These are phyloP conservation scores for maize (Zea mays) DNA, from an alignment of 176 grass and related monocot species.

Conservation along the genomic window DNA sequence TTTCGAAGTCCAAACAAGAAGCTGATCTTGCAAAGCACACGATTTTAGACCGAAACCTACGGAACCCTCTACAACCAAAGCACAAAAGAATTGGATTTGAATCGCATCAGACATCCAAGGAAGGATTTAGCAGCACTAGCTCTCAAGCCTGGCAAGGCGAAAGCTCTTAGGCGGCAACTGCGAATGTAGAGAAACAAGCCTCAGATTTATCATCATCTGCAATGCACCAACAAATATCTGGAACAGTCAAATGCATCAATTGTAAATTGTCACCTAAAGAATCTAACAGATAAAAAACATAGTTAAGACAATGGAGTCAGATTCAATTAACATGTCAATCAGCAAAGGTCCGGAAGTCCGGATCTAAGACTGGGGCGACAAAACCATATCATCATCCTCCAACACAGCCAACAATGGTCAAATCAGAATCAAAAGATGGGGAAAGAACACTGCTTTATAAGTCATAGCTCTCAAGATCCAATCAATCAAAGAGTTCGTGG, in stretches of 20 bases:
- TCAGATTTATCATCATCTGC: slow-evolving; percentile 33
- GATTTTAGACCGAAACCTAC: background rate
- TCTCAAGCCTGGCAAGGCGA: slow-evolving; percentile 60
- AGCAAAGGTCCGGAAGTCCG: too few species aligned
- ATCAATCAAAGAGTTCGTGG: background rate
- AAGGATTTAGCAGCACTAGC: slow-evolving; percentile 55
- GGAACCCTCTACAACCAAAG: too few species aligned
- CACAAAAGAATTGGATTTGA: too few species aligned
- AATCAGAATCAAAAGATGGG: too few species aligned
- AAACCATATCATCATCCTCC: too few species aligned
- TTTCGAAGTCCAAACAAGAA: background rate
- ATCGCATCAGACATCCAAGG: slow-evolving; percentile 70
- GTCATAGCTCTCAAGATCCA: background rate
- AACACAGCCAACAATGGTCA: too few species aligned
- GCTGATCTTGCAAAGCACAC: background rate
- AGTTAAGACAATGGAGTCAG: too few species aligned
- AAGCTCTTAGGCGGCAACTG: slow-evolving; percentile 61
- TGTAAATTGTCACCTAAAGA: too few species aligned
- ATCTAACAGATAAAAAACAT: too few species aligned
- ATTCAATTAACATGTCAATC: too few species aligned
- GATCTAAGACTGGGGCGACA: too few species aligned
- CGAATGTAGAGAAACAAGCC: slow-evolving; percentile 75
- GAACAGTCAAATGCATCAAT: too few species aligned
- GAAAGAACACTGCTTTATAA: background rate
- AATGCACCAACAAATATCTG: background rate